Base-by-base conservation (phyloP, 768 basidiomycete species). In the Psilocybe cyanescens region DNA sequence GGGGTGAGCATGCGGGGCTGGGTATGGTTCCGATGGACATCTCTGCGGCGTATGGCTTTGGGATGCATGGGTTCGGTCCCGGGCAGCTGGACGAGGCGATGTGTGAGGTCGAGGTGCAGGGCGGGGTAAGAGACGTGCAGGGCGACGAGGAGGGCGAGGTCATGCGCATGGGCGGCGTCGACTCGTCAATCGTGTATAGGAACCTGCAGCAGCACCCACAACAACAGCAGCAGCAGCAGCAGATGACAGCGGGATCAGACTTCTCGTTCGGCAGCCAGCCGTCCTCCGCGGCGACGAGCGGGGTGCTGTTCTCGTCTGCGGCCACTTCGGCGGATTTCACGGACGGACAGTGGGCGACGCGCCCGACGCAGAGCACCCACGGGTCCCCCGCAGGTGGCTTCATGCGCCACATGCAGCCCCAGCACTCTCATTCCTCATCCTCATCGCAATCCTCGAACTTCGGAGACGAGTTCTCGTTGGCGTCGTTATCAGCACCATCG, bases 401-500 rank as follows among this genome's bases (percentile, higher is more conserved):
- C 28, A 59, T 71, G 50, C 68, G 67, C n/a, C 57, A 24, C 39
- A 54, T 66, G 49, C 67, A 67, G 33, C 51, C 52, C 12, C 62
- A 65, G 29, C 66, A 63, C 11, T 60, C 69, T 0, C 71, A 71
- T 30, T 73, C 73, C 17, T 70, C 76, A 0, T 67, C 72, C 11
- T 72, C 68, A 29, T 74, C 74, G 14, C 70, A 67, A 35, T 73
- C 69, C 17, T 74, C 70, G n/a, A 56, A 35, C 14, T 66, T 54
- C 49, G 61, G 51, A 2, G 62, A 66, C 52, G 78, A 82, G 9
- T 78, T 79, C 29, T 79, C 75, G 63, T 76, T 81, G 33, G 75
- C 81, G 0, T 83, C 86, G 28, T 75, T 87, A 57, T 89, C 89
- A 8, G 88, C 89, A 1, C 88, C 91, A 12, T 84, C 89, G 44